Evolutionary conservation across 306 rosid genomes (phyloP).

Genomic region (Rosa persica): DNA sequence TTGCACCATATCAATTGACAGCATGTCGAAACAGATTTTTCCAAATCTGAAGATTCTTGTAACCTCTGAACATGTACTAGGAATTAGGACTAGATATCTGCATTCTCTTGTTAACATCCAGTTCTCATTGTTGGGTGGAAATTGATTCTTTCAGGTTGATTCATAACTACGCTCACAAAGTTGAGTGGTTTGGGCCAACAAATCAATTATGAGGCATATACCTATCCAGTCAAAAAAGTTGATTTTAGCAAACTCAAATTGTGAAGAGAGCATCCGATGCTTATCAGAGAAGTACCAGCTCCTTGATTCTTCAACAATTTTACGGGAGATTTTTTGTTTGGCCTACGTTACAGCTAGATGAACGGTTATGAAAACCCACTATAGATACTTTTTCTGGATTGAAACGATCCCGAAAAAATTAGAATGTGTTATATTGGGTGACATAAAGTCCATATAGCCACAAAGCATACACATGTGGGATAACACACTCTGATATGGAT

Average conservation of each 20-base stretch:
- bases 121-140: conserved; percentile 21
- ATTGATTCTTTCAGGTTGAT: conserved; percentile 69
- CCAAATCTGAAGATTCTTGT: not conserved
- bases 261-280: conserved; percentile 29
- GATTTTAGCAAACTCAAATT: conserved; percentile 80
- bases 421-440: too few relatives aligned
- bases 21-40: not conserved
- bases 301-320: not conserved
- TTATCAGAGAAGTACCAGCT: not conserved
- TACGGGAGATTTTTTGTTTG: not conserved
- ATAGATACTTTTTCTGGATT: not conserved
- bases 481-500: too few relatives aligned
- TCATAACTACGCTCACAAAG: conserved; percentile 80
- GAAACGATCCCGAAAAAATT: not conserved
- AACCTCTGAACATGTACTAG: not conserved
- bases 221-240: conserved; percentile 58
- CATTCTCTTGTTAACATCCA: not conserved
- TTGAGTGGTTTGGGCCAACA: conserved; percentile 76
- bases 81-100: not conserved
- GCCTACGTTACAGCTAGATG: not conserved
- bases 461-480: too few relatives aligned
- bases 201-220: conserved; percentile 85
- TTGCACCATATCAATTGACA: not conserved
- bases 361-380: not conserved
- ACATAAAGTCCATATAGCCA: too few relatives aligned